Evolutionary conservation across 2,329 filamentous ascomycete genomes (phyloP), one percentile per base, ranked within the genome.

Genomic region (Raffaelea arxii): DNA sequence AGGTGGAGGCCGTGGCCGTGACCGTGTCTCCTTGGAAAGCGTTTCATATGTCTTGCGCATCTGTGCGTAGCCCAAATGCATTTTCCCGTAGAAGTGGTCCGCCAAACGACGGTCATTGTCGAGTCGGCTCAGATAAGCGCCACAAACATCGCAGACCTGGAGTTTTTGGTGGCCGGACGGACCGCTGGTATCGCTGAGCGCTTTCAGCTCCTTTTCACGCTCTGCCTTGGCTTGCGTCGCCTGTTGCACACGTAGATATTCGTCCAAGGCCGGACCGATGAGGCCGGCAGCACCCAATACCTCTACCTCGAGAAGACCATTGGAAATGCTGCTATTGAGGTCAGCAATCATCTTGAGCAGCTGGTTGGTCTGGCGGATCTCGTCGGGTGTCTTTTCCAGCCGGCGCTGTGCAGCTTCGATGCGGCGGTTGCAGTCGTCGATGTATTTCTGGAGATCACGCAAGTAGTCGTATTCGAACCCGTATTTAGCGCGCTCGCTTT

Each of bases 1-100:
- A 25, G 40, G 21, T 4, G 37, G 22, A 41, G 41, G 63, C 56
- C 38, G 67, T 67, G 51, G 72, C 61, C 25, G 65, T 61, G 10
- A 66, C 57, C 88, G 86, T 65, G 95, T 74, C 61, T 96, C 89
- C 65, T 89, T 89, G 44, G 84, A 84, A 52, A 98, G 80, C n/a
- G 77, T 71, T 47, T 95, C 89, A 58, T 80, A 89, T 3, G 89
- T 92, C 73, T 92, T 94, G 57, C 92, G 80, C 92, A 98, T 98
- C 67, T 95, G 87, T 16, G 92, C 92, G 62, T 97, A 98, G 0
- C 92, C 92, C 48, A 98, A 69, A 61, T 98, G 92, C 92, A 98
- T 98, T 73, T 98, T 98, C 21, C 92, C 92, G 65, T 96, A 97
- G 62, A 98, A 98, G 64, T 98, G 92, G 62, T 98, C 92, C 19